Conservation (phyloP, 2,329 filamentous ascomycete genomes). For the Dothideomycetidae sp. region DNA sequence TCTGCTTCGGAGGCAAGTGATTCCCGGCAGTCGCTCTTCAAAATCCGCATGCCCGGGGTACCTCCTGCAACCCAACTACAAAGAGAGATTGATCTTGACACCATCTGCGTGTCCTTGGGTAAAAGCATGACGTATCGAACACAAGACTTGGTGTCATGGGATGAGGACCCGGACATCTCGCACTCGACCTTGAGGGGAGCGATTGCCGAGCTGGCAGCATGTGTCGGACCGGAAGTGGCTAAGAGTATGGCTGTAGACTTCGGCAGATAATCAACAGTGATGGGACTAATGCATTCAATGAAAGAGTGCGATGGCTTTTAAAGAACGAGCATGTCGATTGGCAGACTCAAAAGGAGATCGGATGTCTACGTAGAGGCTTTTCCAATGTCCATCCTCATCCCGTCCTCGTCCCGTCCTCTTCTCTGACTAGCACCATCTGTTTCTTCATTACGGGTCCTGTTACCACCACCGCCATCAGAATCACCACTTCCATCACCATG, state of each 20-base stretch:
- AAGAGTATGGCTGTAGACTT: constrained; percentile 46
- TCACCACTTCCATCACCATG: too few species aligned
- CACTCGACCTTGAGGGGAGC: constrained; percentile 44
- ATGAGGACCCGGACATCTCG: constrained; percentile 33
- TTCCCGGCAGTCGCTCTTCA: constrained; percentile 38
- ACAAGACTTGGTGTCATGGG: constrained; percentile 44
- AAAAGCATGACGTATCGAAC: constrained; percentile 20
- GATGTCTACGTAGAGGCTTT: too few species aligned
- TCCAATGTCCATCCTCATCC: too few species aligned
- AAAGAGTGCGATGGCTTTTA: too few species aligned
- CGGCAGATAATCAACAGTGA: constrained; percentile 11
- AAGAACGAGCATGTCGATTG: background rate
- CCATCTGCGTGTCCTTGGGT: constrained; percentile 41
- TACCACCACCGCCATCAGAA: too few species aligned
- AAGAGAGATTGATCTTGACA: constrained; percentile 40
- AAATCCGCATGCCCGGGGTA: constrained; percentile 53
- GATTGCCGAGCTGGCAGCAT: constrained; percentile 53
- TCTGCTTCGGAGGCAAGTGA: constrained; percentile 22
- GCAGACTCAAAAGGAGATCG: too few species aligned
- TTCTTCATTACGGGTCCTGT: too few species aligned
- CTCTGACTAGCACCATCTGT: too few species aligned
- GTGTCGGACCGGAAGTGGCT: constrained; percentile 47
- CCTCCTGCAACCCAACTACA: constrained; percentile 40
- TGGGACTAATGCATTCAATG: background rate
- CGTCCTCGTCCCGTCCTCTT: too few species aligned